Evolutionary conservation across 768 basidiomycete genomes (phyloP).

Genomic region (Agrocybe praecox): DNA sequence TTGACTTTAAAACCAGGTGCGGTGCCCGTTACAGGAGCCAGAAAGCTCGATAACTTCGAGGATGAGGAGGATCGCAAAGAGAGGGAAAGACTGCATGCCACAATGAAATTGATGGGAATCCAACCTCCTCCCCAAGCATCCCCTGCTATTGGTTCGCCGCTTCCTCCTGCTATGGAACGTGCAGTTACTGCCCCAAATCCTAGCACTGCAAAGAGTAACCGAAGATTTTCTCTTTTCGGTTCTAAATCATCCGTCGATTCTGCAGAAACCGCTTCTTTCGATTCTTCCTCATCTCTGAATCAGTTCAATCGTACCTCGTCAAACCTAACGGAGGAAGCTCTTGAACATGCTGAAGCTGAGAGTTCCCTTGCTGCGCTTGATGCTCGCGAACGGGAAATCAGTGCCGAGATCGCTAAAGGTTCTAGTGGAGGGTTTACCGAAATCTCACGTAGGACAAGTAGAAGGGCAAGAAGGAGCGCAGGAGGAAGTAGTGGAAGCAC

Average conservation of each 20-base stretch:
- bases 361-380: slow-evolving; percentile 78
- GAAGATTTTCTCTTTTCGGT: slow-evolving; percentile 78
- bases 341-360: slow-evolving; percentile 80
- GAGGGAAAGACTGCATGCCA: slow-evolving; percentile 84
- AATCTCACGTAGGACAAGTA: slow-evolving; percentile 55
- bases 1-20: slow-evolving; percentile 74
- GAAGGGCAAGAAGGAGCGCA: slow-evolving; percentile 60
- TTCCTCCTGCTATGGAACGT: slow-evolving; percentile 29
- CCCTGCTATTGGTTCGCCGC: slow-evolving; percentile 29
- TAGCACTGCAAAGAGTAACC: slow-evolving; percentile 31
- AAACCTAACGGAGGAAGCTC: slow-evolving; percentile 70
- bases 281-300: slow-evolving; percentile 44
- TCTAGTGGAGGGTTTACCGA: slow-evolving; percentile 79
- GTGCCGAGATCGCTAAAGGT: slow-evolving; percentile 78
- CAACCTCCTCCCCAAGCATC: slow-evolving; percentile 55
- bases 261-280: slow-evolving; percentile 51
- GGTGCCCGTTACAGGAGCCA: slow-evolving; percentile 55
- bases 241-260: slow-evolving; percentile 38
- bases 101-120: slow-evolving; percentile 95
- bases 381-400: slow-evolving; percentile 71
- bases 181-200: slow-evolving; percentile 28
- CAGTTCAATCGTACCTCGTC: slow-evolving; percentile 30
- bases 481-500: slow-evolving; percentile 78
- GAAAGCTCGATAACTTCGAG: slow-evolving; percentile 85
- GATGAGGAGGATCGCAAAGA: slow-evolving; percentile 92